Conservation (phyloP, 176 grass and related monocot species). For the Aegilops speltoides region DNA sequence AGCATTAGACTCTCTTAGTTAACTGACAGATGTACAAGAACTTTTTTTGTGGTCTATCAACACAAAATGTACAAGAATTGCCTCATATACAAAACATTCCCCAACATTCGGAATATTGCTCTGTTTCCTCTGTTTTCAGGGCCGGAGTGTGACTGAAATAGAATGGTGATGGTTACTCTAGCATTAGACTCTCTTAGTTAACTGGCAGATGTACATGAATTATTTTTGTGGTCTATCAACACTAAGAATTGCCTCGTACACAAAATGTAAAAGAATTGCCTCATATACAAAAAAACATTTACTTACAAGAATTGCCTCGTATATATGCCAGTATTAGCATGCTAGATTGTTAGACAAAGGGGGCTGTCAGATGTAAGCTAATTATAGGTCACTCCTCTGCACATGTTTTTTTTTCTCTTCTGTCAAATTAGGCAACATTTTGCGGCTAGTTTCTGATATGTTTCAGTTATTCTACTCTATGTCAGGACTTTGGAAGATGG, state of each 20-base stretch:
- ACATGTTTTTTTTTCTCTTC: background rate
- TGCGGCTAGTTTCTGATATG: background rate
- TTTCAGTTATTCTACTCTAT: constrained; percentile 13
- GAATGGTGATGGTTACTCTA: background rate
- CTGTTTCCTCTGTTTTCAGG: background rate
- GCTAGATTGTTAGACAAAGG: background rate
- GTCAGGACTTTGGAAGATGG: constrained; percentile 58
- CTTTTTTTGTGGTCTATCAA: background rate
- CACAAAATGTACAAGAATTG: background rate
- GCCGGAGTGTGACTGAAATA: too few species aligned
- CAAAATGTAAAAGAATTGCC: too few species aligned
- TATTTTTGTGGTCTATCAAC: background rate
- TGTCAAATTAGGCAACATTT: background rate
- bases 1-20: too few species aligned
- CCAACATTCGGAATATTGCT: background rate
- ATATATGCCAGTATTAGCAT: background rate
- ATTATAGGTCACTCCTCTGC: background rate
- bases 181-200: background rate
- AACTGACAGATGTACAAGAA: background rate
- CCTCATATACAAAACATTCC: background rate
- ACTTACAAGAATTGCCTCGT: background rate
- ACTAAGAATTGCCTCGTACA: too few species aligned
- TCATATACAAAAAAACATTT: too few species aligned
- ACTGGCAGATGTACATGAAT: background rate
- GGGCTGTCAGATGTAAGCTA: background rate